Percentiles rank a stretch among this genome's conserved stretches.
Conservation (phyloP, 345 rosid species). For the Populus euphratica region DNA sequence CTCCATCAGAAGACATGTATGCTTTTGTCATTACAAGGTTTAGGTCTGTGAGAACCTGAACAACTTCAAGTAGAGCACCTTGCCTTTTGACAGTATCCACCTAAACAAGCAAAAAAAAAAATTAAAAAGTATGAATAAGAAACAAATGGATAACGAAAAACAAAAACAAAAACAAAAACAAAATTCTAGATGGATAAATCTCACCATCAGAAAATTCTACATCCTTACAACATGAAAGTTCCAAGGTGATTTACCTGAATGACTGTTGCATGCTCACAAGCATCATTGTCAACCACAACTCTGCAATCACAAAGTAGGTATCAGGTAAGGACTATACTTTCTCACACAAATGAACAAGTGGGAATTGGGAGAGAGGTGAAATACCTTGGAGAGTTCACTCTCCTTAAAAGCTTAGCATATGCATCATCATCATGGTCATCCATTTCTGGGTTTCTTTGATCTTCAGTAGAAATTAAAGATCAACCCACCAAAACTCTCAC, state of each 20-base stretch:
- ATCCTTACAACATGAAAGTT: background rate
- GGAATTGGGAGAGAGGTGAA: background rate
- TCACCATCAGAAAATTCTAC: too few relatives aligned
- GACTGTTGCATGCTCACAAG: slow-evolving; percentile 68
- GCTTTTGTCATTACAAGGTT: slow-evolving; percentile 82
- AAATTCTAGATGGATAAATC: background rate
- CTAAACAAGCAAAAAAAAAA: slow-evolving; percentile 31
- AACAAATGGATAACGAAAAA: background rate
- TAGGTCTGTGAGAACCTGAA: slow-evolving; percentile 84
- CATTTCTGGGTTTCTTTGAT: background rate
- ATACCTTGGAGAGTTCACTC: slow-evolving; percentile 89
- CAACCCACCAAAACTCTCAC: background rate
- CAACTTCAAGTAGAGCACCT: slow-evolving; percentile 82
- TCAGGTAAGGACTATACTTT: background rate
- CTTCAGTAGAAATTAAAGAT: background rate
- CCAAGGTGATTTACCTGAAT: slow-evolving; percentile 44
- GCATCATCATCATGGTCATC: slow-evolving; percentile 48
- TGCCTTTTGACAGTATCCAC: slow-evolving; percentile 79
- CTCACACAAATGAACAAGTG: background rate
- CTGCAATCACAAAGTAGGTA: slow-evolving; percentile 30
- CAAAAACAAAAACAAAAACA: background rate
- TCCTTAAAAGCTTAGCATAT: slow-evolving; percentile 77
- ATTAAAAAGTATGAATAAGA: background rate
- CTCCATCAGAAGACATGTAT: slow-evolving; percentile 82
- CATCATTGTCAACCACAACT: slow-evolving; percentile 71